Base-by-base conservation (phyloP, 1,284 basidiomycete species). In the Albatrellus sp. region DNA sequence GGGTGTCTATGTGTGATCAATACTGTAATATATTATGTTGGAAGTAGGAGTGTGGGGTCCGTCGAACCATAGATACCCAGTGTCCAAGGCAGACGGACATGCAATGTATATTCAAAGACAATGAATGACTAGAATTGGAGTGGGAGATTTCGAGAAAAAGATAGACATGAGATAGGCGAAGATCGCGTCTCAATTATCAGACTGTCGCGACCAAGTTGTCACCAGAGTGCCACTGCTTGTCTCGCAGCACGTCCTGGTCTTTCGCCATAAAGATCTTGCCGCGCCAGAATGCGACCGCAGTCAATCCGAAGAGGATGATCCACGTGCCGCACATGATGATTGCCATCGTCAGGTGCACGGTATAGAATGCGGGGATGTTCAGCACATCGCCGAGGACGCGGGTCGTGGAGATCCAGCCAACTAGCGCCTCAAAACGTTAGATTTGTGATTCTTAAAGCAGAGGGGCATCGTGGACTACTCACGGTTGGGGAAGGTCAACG, bases 401-500 rank as follows among this genome's bases (percentile, higher is more conserved):
- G 29, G 68, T 54, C 6, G 61, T 65, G 3, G 63, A 58, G 43
- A 71, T 71, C 68, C 69, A 72, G 19, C 69, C 69, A 28, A 72
- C 69, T 44, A 29, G 9, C 11, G 4, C 24, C 24, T 7, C 24
- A 24, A 24, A 24, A 24, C 24, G 7, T 7, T 3, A 24, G 4
- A 7, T 24, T 28, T 4, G 14, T 32, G 19, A 24, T 14, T 2
- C n/a, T 20, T 17, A 32, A 14, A 36, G 14, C 12, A 17, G 13
- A 37, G 13, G 42, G 38, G 29, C 29, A 13, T 19, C 40, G 44
- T 9, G 31, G 10, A 33, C 7, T 8, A 43, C 59, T 4, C 49
- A 66, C 66, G 66, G 50, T 70, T 71, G 2, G 69, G 69, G 57
- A 72, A 71, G 5, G 68, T 71, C 49, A 72, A 50, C 6, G 68